Evolutionary conservation across 768 basidiomycete genomes (phyloP).

Genomic region (Mycena vitilis): DNA sequence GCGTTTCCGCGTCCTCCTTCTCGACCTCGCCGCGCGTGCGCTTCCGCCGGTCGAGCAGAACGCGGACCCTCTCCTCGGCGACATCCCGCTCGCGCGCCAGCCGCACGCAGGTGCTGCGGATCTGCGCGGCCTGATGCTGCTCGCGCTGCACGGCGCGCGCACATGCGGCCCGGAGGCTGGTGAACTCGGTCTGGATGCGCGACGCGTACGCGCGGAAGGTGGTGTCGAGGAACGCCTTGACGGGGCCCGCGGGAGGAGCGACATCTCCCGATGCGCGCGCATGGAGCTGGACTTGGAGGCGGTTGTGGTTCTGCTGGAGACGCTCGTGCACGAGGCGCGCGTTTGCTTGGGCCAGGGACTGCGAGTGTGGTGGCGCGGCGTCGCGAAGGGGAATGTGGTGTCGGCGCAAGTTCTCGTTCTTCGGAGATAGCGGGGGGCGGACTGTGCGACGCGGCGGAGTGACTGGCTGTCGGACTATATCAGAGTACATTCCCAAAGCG

Average conservation of each 20-base stretch:
- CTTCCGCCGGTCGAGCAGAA: constrained; percentile 40
- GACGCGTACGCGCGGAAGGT: constrained; percentile 46
- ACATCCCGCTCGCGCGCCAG: constrained; percentile 49
- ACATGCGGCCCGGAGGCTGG: constrained; percentile 46
- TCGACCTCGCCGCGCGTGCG: constrained; percentile 23
- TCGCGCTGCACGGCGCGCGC: constrained; percentile 44
- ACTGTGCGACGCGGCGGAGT: constrained; percentile 22
- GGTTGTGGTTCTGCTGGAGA: constrained; percentile 31
- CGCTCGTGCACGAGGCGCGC: constrained; percentile 32
- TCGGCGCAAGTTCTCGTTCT: constrained; percentile 17
- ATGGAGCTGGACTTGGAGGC: constrained; percentile 34
- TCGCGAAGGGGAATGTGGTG: constrained; percentile 11
- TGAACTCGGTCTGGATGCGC: constrained; percentile 45
- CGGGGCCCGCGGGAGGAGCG: constrained; percentile 21
- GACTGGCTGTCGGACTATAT: constrained; percentile 16
- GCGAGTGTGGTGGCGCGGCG: neutral
- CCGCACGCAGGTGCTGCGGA: constrained; percentile 44
- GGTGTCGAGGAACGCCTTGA: constrained; percentile 42
- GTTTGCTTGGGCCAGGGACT: constrained; percentile 28
- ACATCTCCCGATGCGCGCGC: constrained; percentile 3
- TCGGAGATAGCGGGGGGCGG: constrained; percentile 24
- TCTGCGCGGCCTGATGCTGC: constrained; percentile 45
- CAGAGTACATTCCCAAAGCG: neutral
- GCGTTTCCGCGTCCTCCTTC: constrained; percentile 8
- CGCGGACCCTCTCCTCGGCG: constrained; percentile 45